phyloP scores from a whole-genome alignment of 805 yeast genomes.

The Yamadazyma olivae region DNA sequence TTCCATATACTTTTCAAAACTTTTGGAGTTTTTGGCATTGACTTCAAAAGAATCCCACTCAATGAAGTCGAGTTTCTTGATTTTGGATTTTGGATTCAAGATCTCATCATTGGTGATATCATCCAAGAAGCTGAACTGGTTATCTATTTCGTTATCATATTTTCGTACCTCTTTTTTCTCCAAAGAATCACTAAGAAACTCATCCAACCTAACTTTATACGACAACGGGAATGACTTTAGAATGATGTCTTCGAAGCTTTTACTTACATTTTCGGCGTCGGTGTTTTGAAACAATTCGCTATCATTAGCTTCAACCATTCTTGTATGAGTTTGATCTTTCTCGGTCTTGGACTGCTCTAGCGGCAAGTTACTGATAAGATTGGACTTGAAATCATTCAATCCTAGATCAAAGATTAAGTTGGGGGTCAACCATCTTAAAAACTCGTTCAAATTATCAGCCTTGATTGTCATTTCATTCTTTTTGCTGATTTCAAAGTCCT shows the following conservation, averaged over 20 bases:
- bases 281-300: background rate
- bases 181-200: conserved; percentile 24
- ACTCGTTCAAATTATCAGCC: conserved; percentile 26
- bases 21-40: conserved; percentile 13
- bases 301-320: background rate
- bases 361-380: conserved; percentile 9
- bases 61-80: conserved; percentile 19
- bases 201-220: conserved; percentile 31
- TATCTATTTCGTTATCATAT: conserved; percentile 19
- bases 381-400: conserved; percentile 14
- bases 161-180: conserved; percentile 12
- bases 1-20: conserved; percentile 20
- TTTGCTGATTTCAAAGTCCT: conserved; percentile 26
- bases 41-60: conserved; percentile 36
- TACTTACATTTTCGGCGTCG: conserved; percentile 5
- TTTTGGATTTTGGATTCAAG: conserved; percentile 22
- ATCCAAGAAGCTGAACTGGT: conserved; percentile 35
- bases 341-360: background rate
- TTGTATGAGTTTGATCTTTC: background rate
- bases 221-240: conserved; percentile 27
- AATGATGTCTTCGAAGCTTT: conserved; percentile 20
- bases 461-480: conserved; percentile 30
- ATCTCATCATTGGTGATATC: conserved; percentile 33
- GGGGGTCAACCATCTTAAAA: conserved; percentile 39
- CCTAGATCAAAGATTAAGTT: conserved; percentile 39